A percentile compares a stretch with the other conserved stretches of the same genome.
Conservation (phyloP, 306 rosid genomes). For the Mimosa pudica region DNA sequence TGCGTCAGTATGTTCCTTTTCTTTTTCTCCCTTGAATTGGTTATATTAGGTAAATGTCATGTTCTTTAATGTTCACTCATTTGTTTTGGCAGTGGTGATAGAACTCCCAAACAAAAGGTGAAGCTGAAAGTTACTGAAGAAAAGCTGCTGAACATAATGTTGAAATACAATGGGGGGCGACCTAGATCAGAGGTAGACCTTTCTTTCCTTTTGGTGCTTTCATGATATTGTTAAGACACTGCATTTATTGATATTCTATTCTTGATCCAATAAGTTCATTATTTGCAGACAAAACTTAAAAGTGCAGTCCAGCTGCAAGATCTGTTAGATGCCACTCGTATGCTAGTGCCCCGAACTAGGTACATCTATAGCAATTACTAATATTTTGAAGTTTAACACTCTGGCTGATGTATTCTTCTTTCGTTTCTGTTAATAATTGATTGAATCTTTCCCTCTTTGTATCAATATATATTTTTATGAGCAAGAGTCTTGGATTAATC, state of each 20-base stretch:
- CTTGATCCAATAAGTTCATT: conserved; percentile 36
- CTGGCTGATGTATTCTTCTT: conserved; percentile 9
- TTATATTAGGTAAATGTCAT: conserved; percentile 23
- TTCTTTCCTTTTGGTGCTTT: conserved; percentile 25
- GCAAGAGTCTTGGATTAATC: conserved; percentile 31
- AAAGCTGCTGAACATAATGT: conserved; percentile 80
- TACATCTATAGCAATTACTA: conserved; percentile 31
- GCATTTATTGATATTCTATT: conserved; percentile 15
- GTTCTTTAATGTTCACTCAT: conserved; percentile 35
- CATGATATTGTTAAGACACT: conserved; percentile 30
- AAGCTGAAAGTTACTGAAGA: conserved; percentile 95
- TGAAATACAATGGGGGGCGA: conserved; percentile 94
- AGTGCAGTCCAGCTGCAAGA: conserved; percentile 98
- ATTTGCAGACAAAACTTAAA: conserved; percentile 87
- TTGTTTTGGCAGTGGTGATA: conserved; percentile 82
- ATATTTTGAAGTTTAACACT: not conserved
- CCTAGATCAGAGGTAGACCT: conserved; percentile 78
- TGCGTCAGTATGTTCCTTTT: conserved; percentile 81
- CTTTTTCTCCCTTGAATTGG: not conserved
- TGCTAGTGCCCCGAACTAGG: conserved; percentile 91
- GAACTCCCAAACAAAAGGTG: conserved; percentile 99
- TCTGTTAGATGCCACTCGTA: conserved; percentile 93
- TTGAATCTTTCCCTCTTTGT: conserved; percentile 20
- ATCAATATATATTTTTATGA: conserved; percentile 22
- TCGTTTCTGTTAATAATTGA: conserved; percentile 8